Conservation (phyloP, 176 grass and related monocot genomes). For the sorghum (Sorghum bicolor) region Sorghum_bicolor_NCBIv3 NC_012873.2:66182001-66182500, state of each 20-base stretch:
- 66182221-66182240: constrained; percentile 97
- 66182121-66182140: neutral
- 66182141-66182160: constrained; percentile 17
- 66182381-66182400: constrained; percentile 87
- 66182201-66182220: constrained; percentile 96
- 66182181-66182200: constrained; percentile 71
- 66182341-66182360: neutral
- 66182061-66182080: neutral
- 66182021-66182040: constrained; percentile 23
- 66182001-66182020: constrained; percentile 95
- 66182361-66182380: constrained; percentile 22
- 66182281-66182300: constrained; percentile 93
- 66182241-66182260: constrained; percentile 86
- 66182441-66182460: neutral
- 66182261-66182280: constrained; percentile 89
- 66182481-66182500: neutral
- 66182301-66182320: constrained; percentile 18
- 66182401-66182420: constrained; percentile 91
- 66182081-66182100: neutral
- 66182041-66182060: neutral
- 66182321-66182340: neutral
- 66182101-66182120: constrained; percentile 6
- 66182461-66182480: neutral
- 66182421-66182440: constrained; percentile 97
- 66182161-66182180: constrained; percentile 92